Conservation (phyloP, 208 protist species). For the Leptomonas seymouri region DNA sequence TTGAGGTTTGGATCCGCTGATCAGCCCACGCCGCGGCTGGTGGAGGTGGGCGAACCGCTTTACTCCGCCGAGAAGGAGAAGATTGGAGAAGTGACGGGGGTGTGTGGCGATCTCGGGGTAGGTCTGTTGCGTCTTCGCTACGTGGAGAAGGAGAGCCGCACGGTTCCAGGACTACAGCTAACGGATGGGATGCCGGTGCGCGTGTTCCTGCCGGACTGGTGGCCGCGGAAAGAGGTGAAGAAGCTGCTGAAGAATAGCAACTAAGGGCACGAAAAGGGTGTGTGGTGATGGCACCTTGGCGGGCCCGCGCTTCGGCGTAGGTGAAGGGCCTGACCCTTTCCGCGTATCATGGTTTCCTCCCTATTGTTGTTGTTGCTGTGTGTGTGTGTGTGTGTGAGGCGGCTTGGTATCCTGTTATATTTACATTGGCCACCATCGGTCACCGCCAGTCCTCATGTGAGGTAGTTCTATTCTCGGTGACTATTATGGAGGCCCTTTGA, state of each 20-base stretch:
- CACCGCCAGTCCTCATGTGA: no score
- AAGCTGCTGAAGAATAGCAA: constrained; percentile 70
- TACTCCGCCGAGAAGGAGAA: constrained; percentile 42
- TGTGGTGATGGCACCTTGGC: no score
- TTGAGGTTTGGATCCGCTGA: constrained; percentile 43
- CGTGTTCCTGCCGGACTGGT: constrained; percentile 67
- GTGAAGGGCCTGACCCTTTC: no score
- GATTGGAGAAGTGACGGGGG: constrained; percentile 66
- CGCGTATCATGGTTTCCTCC: no score
- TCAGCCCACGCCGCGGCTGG: neutral
- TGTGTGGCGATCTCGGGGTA: constrained; percentile 51
- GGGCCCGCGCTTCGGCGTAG: no score
- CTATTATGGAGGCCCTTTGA: no score
- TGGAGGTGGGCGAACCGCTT: constrained; percentile 46
- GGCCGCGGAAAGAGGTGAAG: constrained; percentile 69
- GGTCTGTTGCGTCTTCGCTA: constrained; percentile 79
- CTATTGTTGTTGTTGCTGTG: no score
- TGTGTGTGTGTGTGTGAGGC: no score
- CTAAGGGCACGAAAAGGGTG: neutral
- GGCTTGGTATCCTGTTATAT: no score
- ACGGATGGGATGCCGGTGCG: constrained; percentile 41
- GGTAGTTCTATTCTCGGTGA: no score
- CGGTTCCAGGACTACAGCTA: constrained; percentile 46
- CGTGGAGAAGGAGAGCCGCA: constrained; percentile 55
- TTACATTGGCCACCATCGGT: no score